phyloP scores from a whole-genome alignment of 768 basidiomycete species.

The Inosperma sp. region DNA sequence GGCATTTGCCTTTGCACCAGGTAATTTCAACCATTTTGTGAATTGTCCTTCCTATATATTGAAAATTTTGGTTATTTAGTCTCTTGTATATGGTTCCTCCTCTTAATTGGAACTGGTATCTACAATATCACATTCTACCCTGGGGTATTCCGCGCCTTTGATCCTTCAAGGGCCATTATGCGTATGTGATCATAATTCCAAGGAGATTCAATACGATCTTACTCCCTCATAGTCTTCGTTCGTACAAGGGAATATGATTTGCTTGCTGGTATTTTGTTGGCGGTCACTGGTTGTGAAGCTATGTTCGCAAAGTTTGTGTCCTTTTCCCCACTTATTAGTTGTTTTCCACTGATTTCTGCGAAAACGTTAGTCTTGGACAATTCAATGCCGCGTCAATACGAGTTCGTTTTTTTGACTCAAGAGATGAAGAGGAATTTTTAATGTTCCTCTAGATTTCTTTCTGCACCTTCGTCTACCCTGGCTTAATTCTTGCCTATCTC shows the following conservation, averaged over 20 bases:
- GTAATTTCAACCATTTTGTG: conserved; percentile 26
- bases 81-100: conserved; percentile 52
- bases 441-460: conserved; percentile 43
- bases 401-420: conserved; percentile 24
- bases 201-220: neutral
- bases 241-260: conserved; percentile 57
- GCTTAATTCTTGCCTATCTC: conserved; percentile 59
- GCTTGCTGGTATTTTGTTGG: conserved; percentile 59
- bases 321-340: neutral
- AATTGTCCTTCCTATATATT: neutral
- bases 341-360: neutral
- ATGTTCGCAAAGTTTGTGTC: conserved; percentile 57
- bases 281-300: conserved; percentile 67
- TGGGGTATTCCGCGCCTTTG: conserved; percentile 60
- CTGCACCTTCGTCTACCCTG: conserved; percentile 49
- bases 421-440: neutral
- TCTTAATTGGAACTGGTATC: conserved; percentile 50
- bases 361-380: conserved; percentile 49
- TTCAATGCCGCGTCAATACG: conserved; percentile 61
- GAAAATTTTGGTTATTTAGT: conserved; percentile 34
- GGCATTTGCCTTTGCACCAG: conserved; percentile 49
- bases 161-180: conserved; percentile 61
- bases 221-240: conserved; percentile 55
- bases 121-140: conserved; percentile 52
- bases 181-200: conserved; percentile 33